Conservation (phyloP, 2,329 filamentous ascomycete species). For the Huntiella savannae region DNA sequence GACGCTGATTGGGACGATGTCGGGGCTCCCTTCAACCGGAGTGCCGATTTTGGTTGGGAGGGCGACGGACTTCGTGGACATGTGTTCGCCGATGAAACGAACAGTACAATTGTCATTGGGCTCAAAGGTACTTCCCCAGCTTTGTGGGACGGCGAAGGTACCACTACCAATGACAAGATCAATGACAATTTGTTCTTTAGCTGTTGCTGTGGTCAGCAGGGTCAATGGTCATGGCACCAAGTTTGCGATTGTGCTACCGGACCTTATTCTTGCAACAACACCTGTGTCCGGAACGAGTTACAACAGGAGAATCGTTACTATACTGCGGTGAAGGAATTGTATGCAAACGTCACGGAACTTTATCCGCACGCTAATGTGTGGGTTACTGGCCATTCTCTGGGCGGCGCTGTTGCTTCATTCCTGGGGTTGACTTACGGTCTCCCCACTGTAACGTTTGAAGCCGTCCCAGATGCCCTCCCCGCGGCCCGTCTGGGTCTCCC, state of each 20-base stretch:
- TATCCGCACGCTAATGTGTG: conserved; percentile 76
- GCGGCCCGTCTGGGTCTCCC: conserved; percentile 72
- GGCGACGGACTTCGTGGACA: conserved; percentile 76
- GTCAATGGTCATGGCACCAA: conserved; percentile 73
- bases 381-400: conserved; percentile 82
- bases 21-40: conserved; percentile 62
- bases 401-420: conserved; percentile 74
- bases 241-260: conserved; percentile 83
- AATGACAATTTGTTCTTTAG: conserved; percentile 98
- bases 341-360: conserved; percentile 74
- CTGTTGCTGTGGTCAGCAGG: conserved; percentile 90
- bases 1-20: conserved; percentile 71
- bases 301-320: conserved; percentile 81
- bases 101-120: conserved; percentile 76
- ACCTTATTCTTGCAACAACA: conserved; percentile 81
- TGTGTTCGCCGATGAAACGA: conserved; percentile 71
- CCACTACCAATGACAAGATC: conserved; percentile 90
- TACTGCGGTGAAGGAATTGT: conserved; percentile 69
- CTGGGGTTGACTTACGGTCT: conserved; percentile 79
- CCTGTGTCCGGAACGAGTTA: conserved; percentile 61
- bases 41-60: conserved; percentile 83
- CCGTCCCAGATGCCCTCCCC: conserved; percentile 76
- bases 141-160: conserved; percentile 90
- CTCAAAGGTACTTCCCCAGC: conserved; percentile 82
- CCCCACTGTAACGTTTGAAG: conserved; percentile 82